These are phyloP conservation scores for Pyrus betulifolia DNA, from an alignment of 306 rosid genomes.

Conservation along the genomic window DNA sequence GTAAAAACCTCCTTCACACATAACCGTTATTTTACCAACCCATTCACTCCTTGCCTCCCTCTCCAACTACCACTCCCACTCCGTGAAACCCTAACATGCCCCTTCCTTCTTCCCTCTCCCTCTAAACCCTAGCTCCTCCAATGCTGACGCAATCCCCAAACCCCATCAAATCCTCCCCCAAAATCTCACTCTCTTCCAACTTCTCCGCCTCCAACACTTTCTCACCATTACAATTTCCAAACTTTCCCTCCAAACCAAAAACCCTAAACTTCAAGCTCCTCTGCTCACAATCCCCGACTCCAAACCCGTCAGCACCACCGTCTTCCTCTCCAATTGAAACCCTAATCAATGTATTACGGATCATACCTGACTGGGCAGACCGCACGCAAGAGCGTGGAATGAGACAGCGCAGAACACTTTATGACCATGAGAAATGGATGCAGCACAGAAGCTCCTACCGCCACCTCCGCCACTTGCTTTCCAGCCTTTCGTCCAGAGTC, in stretches of 20 bases:
- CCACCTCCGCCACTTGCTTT: slow-evolving; percentile 66
- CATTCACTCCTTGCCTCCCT: not conserved
- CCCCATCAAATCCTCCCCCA: slow-evolving; percentile 29
- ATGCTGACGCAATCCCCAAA: slow-evolving; percentile 33
- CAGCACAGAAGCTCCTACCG: slow-evolving; percentile 78
- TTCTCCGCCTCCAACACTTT: slow-evolving; percentile 31
- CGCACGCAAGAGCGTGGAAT: slow-evolving; percentile 60
- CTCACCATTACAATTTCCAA: not conserved
- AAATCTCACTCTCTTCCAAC: slow-evolving; percentile 27
- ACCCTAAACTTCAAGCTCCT: slow-evolving; percentile 8
- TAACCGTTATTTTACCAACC: slow-evolving; percentile 14
- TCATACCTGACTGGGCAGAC: slow-evolving; percentile 83
- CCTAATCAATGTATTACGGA: slow-evolving; percentile 32
- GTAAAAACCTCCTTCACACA: slow-evolving; percentile 50
- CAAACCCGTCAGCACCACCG: slow-evolving; percentile 3
- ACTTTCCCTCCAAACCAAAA: slow-evolving; percentile 24
- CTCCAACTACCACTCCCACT: not conserved
- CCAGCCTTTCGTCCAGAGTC: slow-evolving; percentile 75
- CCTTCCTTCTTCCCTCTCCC: slow-evolving; percentile 1
- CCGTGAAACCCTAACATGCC: slow-evolving; percentile 22
- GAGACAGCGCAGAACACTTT: slow-evolving; percentile 44
- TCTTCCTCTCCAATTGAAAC: slow-evolving; percentile 11
- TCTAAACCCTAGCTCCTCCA: slow-evolving; percentile 14
- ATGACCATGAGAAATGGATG: slow-evolving; percentile 58
- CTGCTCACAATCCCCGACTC: slow-evolving; percentile 13